Conservation (phyloP, 2,329 filamentous ascomycete genomes). For the Phyllosticta citriasiana region DNA sequence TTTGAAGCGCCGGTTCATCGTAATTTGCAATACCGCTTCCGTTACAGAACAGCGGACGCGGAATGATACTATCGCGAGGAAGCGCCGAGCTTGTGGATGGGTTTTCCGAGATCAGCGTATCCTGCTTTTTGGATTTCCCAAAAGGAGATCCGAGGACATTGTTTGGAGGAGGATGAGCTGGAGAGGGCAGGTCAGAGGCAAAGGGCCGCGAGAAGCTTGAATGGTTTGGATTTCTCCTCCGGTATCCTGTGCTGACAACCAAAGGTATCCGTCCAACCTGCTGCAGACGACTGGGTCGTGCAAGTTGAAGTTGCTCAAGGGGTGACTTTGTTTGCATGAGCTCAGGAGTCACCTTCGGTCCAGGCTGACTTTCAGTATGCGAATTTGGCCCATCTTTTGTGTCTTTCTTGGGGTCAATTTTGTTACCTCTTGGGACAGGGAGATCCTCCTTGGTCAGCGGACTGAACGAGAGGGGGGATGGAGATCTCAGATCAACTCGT, state of each 20-base stretch:
- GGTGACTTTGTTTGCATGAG: background rate
- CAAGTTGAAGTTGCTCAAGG: background rate
- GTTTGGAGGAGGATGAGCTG: slow-evolving; percentile 13
- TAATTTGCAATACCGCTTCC: background rate
- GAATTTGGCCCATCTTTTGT: background rate
- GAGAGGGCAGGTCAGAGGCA: slow-evolving; percentile 34
- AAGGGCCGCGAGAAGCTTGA: slow-evolving; percentile 85
- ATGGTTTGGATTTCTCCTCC: slow-evolving; percentile 56
- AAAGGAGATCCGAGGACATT: background rate
- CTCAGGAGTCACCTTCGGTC: background rate
- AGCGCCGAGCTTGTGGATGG: background rate
- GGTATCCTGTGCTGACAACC: slow-evolving; percentile 57
- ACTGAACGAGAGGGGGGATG: background rate
- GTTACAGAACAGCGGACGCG: slow-evolving; percentile 1
- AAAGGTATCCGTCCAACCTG: slow-evolving; percentile 81
- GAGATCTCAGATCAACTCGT: background rate
- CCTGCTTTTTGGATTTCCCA: slow-evolving; percentile 15
- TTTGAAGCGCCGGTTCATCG: background rate
- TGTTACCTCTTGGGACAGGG: background rate
- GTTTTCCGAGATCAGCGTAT: background rate
- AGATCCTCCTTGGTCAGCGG: background rate
- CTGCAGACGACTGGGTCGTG: slow-evolving; percentile 54
- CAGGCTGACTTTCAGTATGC: slow-evolving; percentile 15
- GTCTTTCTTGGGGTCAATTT: background rate
- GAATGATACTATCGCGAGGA: background rate